Evolutionary conservation across 1,139 yeast species (phyloP).

Genomic region (Protomyces arabidopsidicola): DNA sequence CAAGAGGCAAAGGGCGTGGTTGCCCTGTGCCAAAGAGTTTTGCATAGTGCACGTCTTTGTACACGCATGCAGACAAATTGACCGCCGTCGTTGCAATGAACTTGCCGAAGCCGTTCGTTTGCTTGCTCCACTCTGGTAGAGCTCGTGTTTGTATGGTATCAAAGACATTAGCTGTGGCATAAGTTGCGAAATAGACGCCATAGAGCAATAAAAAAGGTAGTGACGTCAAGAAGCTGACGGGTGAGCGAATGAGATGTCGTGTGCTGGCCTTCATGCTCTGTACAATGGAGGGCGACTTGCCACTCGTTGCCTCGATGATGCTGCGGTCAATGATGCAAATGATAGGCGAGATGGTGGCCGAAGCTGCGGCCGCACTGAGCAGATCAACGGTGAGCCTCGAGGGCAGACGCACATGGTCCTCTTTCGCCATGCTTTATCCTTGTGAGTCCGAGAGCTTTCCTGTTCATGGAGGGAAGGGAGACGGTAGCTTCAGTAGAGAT

Average conservation of each 20-base stretch:
- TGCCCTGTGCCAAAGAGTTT: slow-evolving; percentile 23
- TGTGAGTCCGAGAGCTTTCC: not conserved
- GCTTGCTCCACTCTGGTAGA: slow-evolving; percentile 8
- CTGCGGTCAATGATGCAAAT: slow-evolving; percentile 26
- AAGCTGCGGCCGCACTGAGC: slow-evolving; percentile 23
- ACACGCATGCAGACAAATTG: slow-evolving; percentile 17
- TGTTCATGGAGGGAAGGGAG: not conserved
- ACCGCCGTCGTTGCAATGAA: slow-evolving; percentile 22
- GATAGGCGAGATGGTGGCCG: slow-evolving; percentile 25
- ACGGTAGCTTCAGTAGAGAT: too few species aligned
- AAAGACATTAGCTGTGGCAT: slow-evolving; percentile 23
- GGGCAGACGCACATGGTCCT: not conserved
- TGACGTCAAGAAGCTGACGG: slow-evolving; percentile 7
- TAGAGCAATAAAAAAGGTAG: slow-evolving; percentile 23
- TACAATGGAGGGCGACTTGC: slow-evolving; percentile 11
- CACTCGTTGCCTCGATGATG: slow-evolving; percentile 28
- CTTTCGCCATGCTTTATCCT: not conserved
- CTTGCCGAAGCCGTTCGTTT: slow-evolving; percentile 23
- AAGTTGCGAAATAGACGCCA: slow-evolving; percentile 22
- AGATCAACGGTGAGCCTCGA: slow-evolving; percentile 22
- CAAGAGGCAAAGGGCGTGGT: slow-evolving; percentile 23
- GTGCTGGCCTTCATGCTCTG: slow-evolving; percentile 4
- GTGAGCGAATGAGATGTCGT: not conserved
- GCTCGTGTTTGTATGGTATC: slow-evolving; percentile 13
- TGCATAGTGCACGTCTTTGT: slow-evolving; percentile 26